A percentile compares a stretch with the other conserved stretches of the same genome.
phyloP scores from a whole-genome alignment of 164 flowering plant species.

The Liriodendron chinense region DNA sequence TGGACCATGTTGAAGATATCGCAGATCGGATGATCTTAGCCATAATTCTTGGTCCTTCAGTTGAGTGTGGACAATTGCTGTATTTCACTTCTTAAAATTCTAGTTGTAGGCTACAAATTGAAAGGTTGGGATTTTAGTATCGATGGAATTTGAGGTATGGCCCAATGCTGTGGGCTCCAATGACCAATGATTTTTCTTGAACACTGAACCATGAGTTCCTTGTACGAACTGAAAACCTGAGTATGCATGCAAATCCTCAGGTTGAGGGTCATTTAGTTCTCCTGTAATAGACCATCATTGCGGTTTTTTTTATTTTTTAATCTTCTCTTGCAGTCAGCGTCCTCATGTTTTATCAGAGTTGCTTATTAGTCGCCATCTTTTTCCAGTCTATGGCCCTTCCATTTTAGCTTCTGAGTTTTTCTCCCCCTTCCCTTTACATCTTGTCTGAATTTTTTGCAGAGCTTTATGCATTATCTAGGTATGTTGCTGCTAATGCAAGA shows the following conservation, averaged over 20 bases:
- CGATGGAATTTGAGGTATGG: background rate
- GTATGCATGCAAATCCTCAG: background rate
- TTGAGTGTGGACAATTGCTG: background rate
- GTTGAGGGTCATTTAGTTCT: background rate
- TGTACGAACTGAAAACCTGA: background rate
- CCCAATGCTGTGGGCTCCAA: background rate
- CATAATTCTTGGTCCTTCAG: too few species aligned
- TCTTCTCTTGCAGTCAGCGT: background rate
- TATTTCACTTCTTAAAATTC: background rate
- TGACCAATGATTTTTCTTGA: background rate
- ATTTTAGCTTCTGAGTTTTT: background rate
- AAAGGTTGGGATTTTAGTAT: background rate
- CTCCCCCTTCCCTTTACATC: background rate
- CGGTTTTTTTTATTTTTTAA: too few species aligned
- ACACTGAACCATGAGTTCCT: background rate
- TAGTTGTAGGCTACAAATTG: background rate
- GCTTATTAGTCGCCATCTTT: background rate
- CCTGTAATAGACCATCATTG: background rate
- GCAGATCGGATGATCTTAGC: too few species aligned
- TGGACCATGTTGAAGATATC: too few species aligned
- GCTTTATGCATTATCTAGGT: slow-evolving; percentile 77
- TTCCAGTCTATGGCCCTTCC: background rate
- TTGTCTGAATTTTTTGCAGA: slow-evolving; percentile 39
- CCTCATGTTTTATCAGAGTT: background rate
- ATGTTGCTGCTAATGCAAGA: slow-evolving; percentile 46